phyloP scores from a whole-genome alignment of 805 yeast genomes.

The Suhomyces pyralidae region DNA sequence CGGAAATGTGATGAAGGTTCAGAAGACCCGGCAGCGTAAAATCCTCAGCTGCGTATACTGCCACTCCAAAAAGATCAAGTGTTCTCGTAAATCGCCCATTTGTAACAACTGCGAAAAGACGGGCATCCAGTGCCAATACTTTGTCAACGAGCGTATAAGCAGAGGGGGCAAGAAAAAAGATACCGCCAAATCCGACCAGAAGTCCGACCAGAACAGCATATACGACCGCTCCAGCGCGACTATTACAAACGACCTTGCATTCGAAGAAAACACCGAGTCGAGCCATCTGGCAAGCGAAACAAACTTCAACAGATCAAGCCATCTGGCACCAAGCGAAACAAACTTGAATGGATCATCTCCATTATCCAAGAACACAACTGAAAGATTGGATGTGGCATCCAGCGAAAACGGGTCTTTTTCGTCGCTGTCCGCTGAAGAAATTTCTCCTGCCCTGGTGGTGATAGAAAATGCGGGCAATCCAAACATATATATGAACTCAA shows the following conservation, averaged over 20 bases:
- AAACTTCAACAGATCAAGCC: not conserved
- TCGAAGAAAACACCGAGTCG: not conserved
- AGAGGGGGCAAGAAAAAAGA: conserved; percentile 35
- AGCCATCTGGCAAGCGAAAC: not conserved
- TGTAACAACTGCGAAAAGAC: conserved; percentile 53
- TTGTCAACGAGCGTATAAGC: conserved; percentile 55
- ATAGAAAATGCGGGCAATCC: not conserved
- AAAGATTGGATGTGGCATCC: not conserved
- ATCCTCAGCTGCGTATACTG: conserved; percentile 57
- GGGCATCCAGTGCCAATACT: conserved; percentile 50
- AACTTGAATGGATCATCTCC: not conserved
- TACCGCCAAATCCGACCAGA: not conserved
- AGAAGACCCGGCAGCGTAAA: conserved; percentile 57
- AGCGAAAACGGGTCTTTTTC: not conserved
- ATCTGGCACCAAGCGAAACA: not conserved
- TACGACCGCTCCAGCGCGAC: not conserved
- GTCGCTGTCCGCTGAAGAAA: not conserved
- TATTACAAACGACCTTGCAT: not conserved
- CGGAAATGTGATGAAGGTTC: conserved; percentile 58
- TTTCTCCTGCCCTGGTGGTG: not conserved
- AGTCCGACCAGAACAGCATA: not conserved
- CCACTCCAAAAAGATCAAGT: conserved; percentile 59
- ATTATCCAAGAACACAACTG: not conserved
- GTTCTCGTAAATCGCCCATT: conserved; percentile 56
- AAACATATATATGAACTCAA: not conserved